Evolutionary conservation across 805 yeast genomes (phyloP).

Genomic region (Isabelozyma pseudorhagii): DNA sequence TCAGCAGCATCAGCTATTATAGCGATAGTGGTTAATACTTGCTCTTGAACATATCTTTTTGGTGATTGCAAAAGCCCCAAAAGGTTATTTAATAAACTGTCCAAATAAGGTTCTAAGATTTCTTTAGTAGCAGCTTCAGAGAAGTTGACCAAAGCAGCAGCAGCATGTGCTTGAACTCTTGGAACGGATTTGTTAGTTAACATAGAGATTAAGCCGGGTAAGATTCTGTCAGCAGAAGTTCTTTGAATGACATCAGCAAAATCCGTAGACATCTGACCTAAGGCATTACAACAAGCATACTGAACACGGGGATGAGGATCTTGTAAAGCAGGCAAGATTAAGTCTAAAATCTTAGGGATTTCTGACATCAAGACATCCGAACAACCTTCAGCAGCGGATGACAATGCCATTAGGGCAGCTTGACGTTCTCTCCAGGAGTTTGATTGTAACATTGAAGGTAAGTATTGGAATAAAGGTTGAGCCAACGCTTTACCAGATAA

Average conservation of each 20-base stretch:
- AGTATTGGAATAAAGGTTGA: constrained; percentile 78
- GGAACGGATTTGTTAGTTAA: constrained; percentile 72
- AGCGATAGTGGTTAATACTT: constrained; percentile 93
- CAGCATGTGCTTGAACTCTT: constrained; percentile 96
- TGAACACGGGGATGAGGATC: constrained; percentile 94
- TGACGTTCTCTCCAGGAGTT: constrained; percentile 90
- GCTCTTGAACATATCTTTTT: constrained; percentile 93
- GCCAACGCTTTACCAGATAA: constrained; percentile 83
- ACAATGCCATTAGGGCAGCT: constrained; percentile 94
- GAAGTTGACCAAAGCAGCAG: constrained; percentile 96
- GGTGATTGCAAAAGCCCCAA: constrained; percentile 78
- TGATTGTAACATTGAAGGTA: constrained; percentile 80
- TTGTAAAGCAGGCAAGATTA: constrained; percentile 79
- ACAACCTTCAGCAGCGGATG: constrained; percentile 97
- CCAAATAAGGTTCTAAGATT: constrained; percentile 88
- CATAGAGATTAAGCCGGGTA: constrained; percentile 86
- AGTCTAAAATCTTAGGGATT: constrained; percentile 74
- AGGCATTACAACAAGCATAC: constrained; percentile 93
- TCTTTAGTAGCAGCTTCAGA: constrained; percentile 89
- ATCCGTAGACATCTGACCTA: constrained; percentile 96
- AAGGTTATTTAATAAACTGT: constrained; percentile 69
- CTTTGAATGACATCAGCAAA: constrained; percentile 87
- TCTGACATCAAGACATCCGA: constrained; percentile 81
- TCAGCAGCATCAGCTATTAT: constrained; percentile 97
- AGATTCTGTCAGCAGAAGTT: constrained; percentile 70